Evolutionary conservation across 306 rosid species (phyloP), one percentile per base, ranked within the genome.

Genomic region (Casuarina equisetifolia): DNA sequence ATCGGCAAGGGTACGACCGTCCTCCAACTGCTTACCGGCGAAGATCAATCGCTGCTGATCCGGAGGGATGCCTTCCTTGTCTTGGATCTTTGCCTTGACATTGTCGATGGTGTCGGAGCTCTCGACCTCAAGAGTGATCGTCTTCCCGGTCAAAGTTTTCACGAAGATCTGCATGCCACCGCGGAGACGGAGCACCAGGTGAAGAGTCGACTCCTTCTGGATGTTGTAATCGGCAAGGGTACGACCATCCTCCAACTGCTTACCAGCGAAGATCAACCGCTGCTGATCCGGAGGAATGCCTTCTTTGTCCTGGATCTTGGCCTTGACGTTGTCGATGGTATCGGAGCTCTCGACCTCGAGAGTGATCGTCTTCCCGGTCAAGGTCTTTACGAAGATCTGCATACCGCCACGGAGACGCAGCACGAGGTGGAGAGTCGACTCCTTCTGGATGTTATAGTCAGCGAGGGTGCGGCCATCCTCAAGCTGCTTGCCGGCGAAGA

Each of bases 371-470:
- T 85, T 85, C 0, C 89, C 89, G 1, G 89, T 85, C 0, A 82
- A 70, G 57, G 89, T 82, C 39, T 85, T 85, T 17, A 84, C 87
- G 44, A 84, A 85, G 67, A 84, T 84, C 81, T 84, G 88, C 88
- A 84, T 84, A 0, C 88, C 88, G 5, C 89, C 82, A 1, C 84
- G 69, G 36, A 85, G 71, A n/a, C 88, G 83, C 2, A 85, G 88
- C 4, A 85, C 88, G 15, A 85, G 79, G n/a, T 85, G 88, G 2
- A 85, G 81, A 1, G 88, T 85, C 0, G 85, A 82, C 13, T 85
- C 88, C 70, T 85, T 85, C 79, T 85, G 88, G 66, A 85, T 82
- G 39, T 85, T 85, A 77, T 85, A 85, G 4, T 85, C 88, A 38
- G 85, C 85, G 0, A 85, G 72, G 1, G 88, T 85, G 0, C 85